Base-by-base conservation (phyloP, 768 basidiomycete species). In the Kwoniella botswanensis region DNA sequence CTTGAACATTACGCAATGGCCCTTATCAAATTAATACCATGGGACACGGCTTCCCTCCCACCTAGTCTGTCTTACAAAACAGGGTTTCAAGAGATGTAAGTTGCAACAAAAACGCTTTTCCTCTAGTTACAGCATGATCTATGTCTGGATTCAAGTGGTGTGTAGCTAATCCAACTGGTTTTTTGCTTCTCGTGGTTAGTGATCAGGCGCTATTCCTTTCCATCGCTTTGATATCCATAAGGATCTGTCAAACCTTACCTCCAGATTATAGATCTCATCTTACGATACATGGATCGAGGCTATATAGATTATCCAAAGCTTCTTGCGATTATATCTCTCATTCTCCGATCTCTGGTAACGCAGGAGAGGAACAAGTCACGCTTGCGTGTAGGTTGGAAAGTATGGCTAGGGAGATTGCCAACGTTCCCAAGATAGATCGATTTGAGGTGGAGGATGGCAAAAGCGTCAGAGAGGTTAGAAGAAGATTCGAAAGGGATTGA, bases 1-100 rank as follows among this genome's bases (percentile, higher is more conserved):
- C 57, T 67, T 9, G 65, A 67, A 59, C 65, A 67, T 52, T 52
- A 59, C 29, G 65, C 57, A 24, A 46, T 67, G 44, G 65, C 65
- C 17, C 44, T 67, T 21, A 57, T 67, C 42, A 42, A 57, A 22
- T 21, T 67, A 3, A 67, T 60, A 11, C 65, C 65, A 7, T 67
- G 56, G 57, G 57, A 67, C n/a, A 13, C 44, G 5, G 56, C 65
- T 5, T 59, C 57, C 0, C 13, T 67, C 5, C 50, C 57, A 9
- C 56, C 57, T 11, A 12, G 22, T 17, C 21, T 59, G 29, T n/a
- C 65, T 1, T 15, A 41, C 15, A 7, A 56, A 44, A 67, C 65
- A 11, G 65, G 65, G 10, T 67, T 67, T n/a, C 18, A 18, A 18
- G 65, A 67, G 9, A 46, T 46, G 65, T 67, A 42, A 46, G 65